Evolutionary conservation across 73 alveolate species (phyloP).

Genomic region (Stentor coeruleus): DNA sequence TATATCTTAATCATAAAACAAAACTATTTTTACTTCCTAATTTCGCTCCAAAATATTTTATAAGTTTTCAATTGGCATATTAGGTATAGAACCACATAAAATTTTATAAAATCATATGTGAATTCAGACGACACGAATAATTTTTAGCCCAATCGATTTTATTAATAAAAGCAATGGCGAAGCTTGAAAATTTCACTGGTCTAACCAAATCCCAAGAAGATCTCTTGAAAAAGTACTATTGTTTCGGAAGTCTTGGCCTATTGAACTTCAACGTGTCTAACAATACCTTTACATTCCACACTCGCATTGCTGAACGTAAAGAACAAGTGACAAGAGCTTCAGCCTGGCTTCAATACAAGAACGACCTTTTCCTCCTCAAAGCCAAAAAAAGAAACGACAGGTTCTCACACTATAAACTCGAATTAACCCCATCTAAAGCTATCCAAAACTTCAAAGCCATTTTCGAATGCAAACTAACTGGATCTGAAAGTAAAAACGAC

Average conservation of each 20-base stretch:
- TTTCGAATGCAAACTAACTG: not conserved
- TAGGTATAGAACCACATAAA: too few relatives aligned
- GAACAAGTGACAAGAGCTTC: not conserved
- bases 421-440: not conserved
- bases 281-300: conserved; percentile 1
- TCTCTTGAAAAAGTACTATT: conserved; percentile 10
- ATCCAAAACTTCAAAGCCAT: not conserved
- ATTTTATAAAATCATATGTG: too few relatives aligned
- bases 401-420: not conserved
- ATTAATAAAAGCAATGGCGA: conserved; percentile 18
- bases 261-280: conserved; percentile 8
- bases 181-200: conserved; percentile 25
- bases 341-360: conserved; percentile 26
- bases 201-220: conserved; percentile 18
- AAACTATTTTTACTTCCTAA: too few relatives aligned
- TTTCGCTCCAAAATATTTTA: too few relatives aligned
- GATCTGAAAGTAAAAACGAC: conserved; percentile 12
- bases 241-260: conserved; percentile 20
- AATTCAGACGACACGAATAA: too few relatives aligned
- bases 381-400: conserved; percentile 16
- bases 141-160: too few relatives aligned
- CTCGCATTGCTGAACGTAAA: not conserved
- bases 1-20: too few relatives aligned
- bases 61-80: too few relatives aligned
- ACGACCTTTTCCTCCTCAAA: not conserved